phyloP scores from a whole-genome alignment of 805 yeast species.

The Candida nemodendra region DNA sequence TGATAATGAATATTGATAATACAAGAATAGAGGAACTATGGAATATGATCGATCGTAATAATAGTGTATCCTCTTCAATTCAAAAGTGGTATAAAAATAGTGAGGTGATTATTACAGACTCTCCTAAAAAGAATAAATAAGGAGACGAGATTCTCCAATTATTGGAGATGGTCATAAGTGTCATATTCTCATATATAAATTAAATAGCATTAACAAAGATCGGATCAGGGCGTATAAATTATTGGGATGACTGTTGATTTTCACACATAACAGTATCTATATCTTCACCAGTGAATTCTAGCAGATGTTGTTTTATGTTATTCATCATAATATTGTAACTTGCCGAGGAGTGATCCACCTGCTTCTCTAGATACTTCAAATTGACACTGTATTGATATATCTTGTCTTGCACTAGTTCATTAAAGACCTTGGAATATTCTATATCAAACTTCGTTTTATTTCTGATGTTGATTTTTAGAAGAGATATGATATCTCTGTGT shows the following conservation, averaged over 20 bases:
- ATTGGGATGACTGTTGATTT: too few relatives aligned
- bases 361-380: conserved; percentile 9
- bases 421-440: conserved; percentile 18
- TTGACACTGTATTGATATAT: conserved; percentile 14
- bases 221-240: too few relatives aligned
- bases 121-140: neutral
- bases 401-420: conserved; percentile 13
- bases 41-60: conserved; percentile 29
- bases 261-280: too few relatives aligned
- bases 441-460: conserved; percentile 20
- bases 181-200: too few relatives aligned
- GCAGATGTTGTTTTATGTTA: conserved; percentile 7
- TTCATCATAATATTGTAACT: conserved; percentile 12
- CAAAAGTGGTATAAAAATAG: conserved; percentile 20
- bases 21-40: conserved; percentile 28
- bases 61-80: conserved; percentile 24
- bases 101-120: conserved; percentile 8
- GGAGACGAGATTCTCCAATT: neutral
- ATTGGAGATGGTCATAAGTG: too few relatives aligned
- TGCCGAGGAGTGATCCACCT: conserved; percentile 2
- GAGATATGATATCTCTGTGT: conserved; percentile 28
- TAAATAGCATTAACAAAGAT: too few relatives aligned
- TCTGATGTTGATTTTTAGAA: conserved; percentile 16
- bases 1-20: conserved; percentile 20
- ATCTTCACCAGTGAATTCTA: too few relatives aligned